A percentile compares a stretch with the other conserved stretches of the same genome.
Conservation (phyloP, 371 early-diverging fungal genomes). For the Encephalitozoon intestinalis region DNA sequence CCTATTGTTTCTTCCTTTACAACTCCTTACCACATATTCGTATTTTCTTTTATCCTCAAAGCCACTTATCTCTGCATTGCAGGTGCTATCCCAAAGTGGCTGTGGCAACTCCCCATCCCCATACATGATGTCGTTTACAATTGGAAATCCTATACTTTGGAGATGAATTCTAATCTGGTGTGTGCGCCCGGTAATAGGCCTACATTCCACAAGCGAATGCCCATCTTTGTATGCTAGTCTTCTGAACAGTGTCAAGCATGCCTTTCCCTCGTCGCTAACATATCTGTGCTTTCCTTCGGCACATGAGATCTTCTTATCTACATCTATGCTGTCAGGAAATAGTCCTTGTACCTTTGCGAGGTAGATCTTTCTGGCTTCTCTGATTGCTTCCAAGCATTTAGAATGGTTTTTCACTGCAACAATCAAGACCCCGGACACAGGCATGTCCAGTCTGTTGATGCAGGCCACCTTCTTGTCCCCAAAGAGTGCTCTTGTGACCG, state of each 20-base stretch:
- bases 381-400: conserved; percentile 44
- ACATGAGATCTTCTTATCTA: conserved; percentile 41
- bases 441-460: conserved; percentile 61
- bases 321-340: conserved; percentile 50
- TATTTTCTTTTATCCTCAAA: conserved; percentile 21
- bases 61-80: not conserved
- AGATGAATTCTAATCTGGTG: conserved; percentile 98
- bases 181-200: conserved; percentile 84
- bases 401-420: conserved; percentile 48
- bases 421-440: conserved; percentile 61
- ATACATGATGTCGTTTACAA: conserved; percentile 75
- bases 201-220: conserved; percentile 63
- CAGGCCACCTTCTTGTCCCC: conserved; percentile 40
- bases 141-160: conserved; percentile 81
- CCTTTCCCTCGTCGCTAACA: conserved; percentile 51
- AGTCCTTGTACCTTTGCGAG: conserved; percentile 57
- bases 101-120: conserved; percentile 5
- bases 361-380: conserved; percentile 57
- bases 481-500: conserved; percentile 49
- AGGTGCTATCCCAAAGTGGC: not conserved
- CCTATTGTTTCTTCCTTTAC: conserved; percentile 50
- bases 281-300: conserved; percentile 33
- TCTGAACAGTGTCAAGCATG: conserved; percentile 52
- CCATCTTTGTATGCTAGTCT: conserved; percentile 34
- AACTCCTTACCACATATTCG: conserved; percentile 43